Evolutionary conservation across 2,329 filamentous ascomycete species (phyloP).

Genomic region (Aspergillus fumigatiaffinis): DNA sequence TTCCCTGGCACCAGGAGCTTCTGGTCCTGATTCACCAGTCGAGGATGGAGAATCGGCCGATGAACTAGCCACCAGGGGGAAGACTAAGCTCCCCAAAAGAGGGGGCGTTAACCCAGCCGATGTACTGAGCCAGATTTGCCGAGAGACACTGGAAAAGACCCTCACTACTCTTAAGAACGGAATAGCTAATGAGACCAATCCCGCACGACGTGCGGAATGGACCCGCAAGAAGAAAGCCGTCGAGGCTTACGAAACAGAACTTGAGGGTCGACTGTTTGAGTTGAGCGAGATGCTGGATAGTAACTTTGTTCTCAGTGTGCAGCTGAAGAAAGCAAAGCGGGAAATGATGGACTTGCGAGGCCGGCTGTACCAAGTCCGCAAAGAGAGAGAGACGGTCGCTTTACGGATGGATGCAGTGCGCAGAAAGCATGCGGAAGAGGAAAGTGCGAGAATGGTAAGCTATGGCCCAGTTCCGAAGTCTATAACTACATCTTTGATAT

Average conservation of each 20-base stretch:
- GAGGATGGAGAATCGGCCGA: conserved; percentile 28
- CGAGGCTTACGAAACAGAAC: conserved; percentile 45
- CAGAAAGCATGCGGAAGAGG: conserved; percentile 37
- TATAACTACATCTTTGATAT: neutral
- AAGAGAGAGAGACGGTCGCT: conserved; percentile 47
- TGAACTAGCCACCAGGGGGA: conserved; percentile 31
- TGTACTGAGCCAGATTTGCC: conserved; percentile 48
- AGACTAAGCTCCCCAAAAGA: conserved; percentile 36
- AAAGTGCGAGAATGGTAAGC: conserved; percentile 33
- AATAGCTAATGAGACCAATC: conserved; percentile 38
- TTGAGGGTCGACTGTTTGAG: conserved; percentile 49
- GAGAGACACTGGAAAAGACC: conserved; percentile 47
- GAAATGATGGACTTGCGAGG: conserved; percentile 45
- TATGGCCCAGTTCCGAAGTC: neutral
- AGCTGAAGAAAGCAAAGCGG: conserved; percentile 43
- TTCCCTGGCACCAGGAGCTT: conserved; percentile 22
- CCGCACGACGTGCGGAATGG: conserved; percentile 37
- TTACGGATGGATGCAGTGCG: conserved; percentile 49
- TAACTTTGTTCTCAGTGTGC: conserved; percentile 44
- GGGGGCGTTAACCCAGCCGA: conserved; percentile 50
- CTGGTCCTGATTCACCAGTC: conserved; percentile 17
- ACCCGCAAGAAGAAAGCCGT: conserved; percentile 46
- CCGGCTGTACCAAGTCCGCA: conserved; percentile 47
- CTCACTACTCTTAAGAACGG: conserved; percentile 40
- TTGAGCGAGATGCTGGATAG: conserved; percentile 51